Conservation (phyloP, 176 grass and related monocot species). For the Phragmites australis region DNA sequence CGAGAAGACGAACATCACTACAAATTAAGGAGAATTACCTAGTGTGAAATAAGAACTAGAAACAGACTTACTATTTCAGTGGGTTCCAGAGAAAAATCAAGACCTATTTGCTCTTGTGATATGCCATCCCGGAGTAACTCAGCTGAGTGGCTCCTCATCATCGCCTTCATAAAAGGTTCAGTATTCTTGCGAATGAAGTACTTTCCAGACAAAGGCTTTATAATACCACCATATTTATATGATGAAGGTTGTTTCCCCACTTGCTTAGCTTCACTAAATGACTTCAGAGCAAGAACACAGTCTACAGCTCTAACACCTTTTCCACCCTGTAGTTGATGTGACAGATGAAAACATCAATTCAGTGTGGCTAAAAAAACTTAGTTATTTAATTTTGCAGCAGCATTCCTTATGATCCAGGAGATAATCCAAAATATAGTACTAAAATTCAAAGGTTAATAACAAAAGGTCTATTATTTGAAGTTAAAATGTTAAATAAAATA, state of each 20-base stretch:
- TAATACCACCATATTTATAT: conserved; percentile 56
- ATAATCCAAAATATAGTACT: neutral
- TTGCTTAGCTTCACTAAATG: conserved; percentile 58
- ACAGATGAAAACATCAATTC: conserved; percentile 18
- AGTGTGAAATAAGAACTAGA: conserved; percentile 13
- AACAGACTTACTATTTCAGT: conserved; percentile 60
- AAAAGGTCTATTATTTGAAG: neutral
- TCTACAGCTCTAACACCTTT: conserved; percentile 76
- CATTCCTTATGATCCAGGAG: conserved; percentile 19
- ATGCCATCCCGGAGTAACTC: conserved; percentile 52
- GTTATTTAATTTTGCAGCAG: neutral
- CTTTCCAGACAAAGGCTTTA: conserved; percentile 58
- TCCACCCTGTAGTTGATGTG: conserved; percentile 62
- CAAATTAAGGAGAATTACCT: neutral
- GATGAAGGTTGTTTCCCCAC: conserved; percentile 46
- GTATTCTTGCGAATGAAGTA: conserved; percentile 65
- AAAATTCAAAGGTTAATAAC: conserved; percentile 10
- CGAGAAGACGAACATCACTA: conserved; percentile 31
- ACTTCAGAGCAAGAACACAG: conserved; percentile 82
- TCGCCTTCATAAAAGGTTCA: conserved; percentile 68
- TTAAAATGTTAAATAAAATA: conserved; percentile 36
- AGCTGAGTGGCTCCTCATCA: conserved; percentile 68
- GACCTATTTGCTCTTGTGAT: conserved; percentile 56
- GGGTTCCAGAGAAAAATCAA: conserved; percentile 60
- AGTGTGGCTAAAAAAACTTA: conserved; percentile 12